Base-by-base conservation (phyloP, 1,284 basidiomycete species). In the Xerocomus cyaneibrunnescens region DNA sequence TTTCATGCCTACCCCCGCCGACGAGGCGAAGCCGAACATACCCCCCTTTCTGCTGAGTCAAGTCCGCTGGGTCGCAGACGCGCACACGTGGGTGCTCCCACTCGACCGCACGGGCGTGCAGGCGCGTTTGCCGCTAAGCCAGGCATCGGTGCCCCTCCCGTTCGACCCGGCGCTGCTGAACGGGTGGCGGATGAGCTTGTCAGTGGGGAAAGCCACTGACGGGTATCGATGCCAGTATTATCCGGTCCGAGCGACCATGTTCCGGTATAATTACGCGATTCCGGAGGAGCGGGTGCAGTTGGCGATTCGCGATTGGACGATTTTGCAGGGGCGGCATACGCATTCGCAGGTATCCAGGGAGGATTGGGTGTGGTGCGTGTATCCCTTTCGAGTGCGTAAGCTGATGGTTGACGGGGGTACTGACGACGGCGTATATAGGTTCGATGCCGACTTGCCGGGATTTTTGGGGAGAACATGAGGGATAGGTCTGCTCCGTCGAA, bases 51-150 rank as follows among this genome's bases (percentile, higher is more conserved):
- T 58, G 10, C n/a, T 51, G 7, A 2, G 47, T 35, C 7, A 21
- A 6, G 34, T 13, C 2, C 64, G 71, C 14, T 66, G 63, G 62
- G 61, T 69, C 9, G 46, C 48, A n/a, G 71, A 73, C 36, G 12
- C 16, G 3, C 31, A 50, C 21, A 64, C 58, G n/a, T 72, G 72
- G 71, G 43, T 49, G 0, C 14, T 73, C 3, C 64, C 57, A 0
- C 56, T 73, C 16, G 53, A 67, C 17, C 61, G 51, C 14, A 46
- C 56, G 0, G 62, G 61, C 7, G 48, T 71, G 21, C 27, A 40
- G 21, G 44, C 19, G 3, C 69, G 62, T 7, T 57, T 58, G 0
- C 54, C 57, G 0, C 21, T 57, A 28, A 63, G 60, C 25, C n/a
- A 9, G 0, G 31, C 54, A 0, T 68, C 64, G 1, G 43, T 23